Evolutionary conservation across 2,329 filamentous ascomycete genomes (phyloP), one percentile per base, ranked within the genome.

Genomic region (Teratosphaeriaceae sp.): DNA sequence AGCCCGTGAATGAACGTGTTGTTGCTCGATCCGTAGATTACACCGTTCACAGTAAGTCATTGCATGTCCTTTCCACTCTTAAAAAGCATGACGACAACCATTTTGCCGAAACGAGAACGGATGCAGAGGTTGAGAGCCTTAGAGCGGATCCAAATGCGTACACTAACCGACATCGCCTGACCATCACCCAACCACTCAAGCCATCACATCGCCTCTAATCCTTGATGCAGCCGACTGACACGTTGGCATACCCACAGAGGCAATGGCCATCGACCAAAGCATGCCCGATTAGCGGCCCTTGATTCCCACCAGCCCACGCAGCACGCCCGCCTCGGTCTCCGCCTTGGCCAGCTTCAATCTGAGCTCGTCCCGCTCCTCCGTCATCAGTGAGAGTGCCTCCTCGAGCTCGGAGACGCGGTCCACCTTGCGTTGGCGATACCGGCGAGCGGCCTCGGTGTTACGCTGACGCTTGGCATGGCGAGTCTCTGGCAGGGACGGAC

Each of bases 361-460:
- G 52, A 85, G 61, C 13, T 78, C 78, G 53, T 86, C 81, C 15
- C 80, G 66, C 56, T 85, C 82, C 37, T 70, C 62, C 45, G 75
- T 75, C 56, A 80, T 73, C 33, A 74, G 70, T 36, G 72, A 73
- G 31, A 86, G 65, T 16, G 76, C 73, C 7, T 65, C 61, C 61
- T 85, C 81, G 23, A 86, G 70, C 47, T 78, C 74, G 20, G 65
- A 65, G 60, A 84, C 76, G 48, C 80, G 78, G 53, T 85, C 81
- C 24, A 85, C 71, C 35, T 80, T 77, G 60, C 82, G 83, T 60
- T 85, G 81, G 20, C 82, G 78, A 58, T 84, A 85, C 48, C 82
- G 80, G 48, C 80, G 74, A 22, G 82, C 82, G n/a, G 82, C 82
- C 48, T 84, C 71, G 12, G 81, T 85, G 62, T 86, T 85, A 48